Evolutionary conservation across 1,139 yeast species (phyloP), one percentile per base, ranked within the genome.

Genomic region (Debaryomyces robertsiae): DNA sequence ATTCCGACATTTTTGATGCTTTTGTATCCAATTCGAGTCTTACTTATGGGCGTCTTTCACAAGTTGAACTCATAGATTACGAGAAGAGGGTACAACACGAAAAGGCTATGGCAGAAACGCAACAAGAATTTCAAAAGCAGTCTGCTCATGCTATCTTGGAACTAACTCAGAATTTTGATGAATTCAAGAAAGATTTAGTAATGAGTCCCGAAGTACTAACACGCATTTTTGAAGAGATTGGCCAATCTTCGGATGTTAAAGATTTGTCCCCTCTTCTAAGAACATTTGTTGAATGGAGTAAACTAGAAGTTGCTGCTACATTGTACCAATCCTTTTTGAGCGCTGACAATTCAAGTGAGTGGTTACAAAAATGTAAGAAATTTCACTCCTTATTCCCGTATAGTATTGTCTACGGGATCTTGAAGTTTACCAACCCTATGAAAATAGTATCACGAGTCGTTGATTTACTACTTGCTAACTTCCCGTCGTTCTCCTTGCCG

Each of bases 351-450:
- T 81, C 95, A 1, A 77, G 81, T 46, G 96, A 86, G 50, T 67
- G 86, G 54, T 79, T 84, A 49, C 73, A 76, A 6, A 89, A 87
- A 55, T 69, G 86, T 23, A 77, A 77, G 45, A 77, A 82, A 45
- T 66, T 91, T 37, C 96, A 91, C 61, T 64, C 73, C 25, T 57
- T 87, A 45, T 79, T 90, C 64, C 98, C 97, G 0, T 90, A 90
- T 57, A 67, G 76, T 1, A 57, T 90, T 35, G 77, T 90, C 60
- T 82, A 83, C 38, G 88, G 88, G 13, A 83, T 91, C 24, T 63
- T 91, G 49, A 75, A 81, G 52, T 82, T 83, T 48, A 87, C 97
- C 1, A 91, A 91, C 55, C 98, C 98, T 3, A 80, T 89, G 63
- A 79, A 85, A 38, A 81, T 91, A 29, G 79, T 88, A 65, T 84